Conservation (phyloP, 306 rosid species). For the Quercus aquifolioides region DNA sequence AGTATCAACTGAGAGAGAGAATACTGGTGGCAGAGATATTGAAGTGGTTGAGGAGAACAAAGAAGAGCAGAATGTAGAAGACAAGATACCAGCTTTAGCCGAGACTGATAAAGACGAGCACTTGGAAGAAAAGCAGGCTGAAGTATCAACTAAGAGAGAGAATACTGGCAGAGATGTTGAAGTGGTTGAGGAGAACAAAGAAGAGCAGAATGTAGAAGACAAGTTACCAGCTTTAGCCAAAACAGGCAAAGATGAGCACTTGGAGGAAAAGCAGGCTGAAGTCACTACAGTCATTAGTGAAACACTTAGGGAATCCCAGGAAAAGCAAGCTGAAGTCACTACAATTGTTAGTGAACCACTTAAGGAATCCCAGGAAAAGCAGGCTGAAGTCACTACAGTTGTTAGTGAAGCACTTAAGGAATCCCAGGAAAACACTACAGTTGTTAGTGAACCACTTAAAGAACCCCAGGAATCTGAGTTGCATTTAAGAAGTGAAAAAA, state of each 20-base stretch:
- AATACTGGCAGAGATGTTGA: conserved; percentile 9
- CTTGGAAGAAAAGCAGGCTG: conserved; percentile 23
- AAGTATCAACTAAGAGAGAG: too few species aligned
- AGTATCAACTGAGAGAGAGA: too few species aligned
- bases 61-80: background rate
- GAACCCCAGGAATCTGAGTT: conserved; percentile 45
- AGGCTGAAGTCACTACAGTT: too few species aligned
- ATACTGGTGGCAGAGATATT: conserved; percentile 3
- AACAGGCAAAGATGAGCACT: conserved; percentile 21
- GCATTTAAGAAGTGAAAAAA: conserved; percentile 43
- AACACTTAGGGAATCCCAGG: too few species aligned
- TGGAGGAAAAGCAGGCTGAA: conserved; percentile 24
- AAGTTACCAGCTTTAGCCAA: conserved; percentile 20
- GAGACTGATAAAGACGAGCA: conserved; percentile 27
- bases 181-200: conserved; percentile 1
- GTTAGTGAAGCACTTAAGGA: too few species aligned
- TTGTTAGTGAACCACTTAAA: conserved; percentile 19
- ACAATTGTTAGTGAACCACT: conserved; percentile 21
- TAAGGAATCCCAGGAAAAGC: conserved; percentile 31
- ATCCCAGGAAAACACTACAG: conserved; percentile 1
- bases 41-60: conserved; percentile 4
- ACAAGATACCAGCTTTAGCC: conserved; percentile 18
- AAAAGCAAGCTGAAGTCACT: background rate
- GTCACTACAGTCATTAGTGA: too few species aligned
- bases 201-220: background rate